These are phyloP conservation scores for Pseudogymnoascus sp. DNA, from an alignment of 2,329 filamentous ascomycete species.

Conservation along the genomic window DNA sequence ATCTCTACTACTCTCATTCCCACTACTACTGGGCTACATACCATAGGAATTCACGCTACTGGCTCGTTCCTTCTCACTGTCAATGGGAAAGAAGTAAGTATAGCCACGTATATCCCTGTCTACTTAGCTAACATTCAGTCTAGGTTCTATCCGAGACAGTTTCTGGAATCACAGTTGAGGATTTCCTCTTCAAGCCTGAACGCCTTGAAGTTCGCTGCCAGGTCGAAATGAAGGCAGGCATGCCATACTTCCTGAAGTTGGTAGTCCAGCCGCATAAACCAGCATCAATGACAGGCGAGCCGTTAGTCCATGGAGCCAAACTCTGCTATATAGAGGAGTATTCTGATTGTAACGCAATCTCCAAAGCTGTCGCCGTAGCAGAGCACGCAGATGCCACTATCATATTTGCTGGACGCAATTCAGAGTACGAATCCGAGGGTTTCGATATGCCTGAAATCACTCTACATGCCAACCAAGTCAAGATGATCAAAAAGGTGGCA, in stretches of 20 bases:
- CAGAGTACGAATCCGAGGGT: constrained; percentile 18
- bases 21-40: constrained; percentile 7
- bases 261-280: neutral
- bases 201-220: constrained; percentile 14
- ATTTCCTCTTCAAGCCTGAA: constrained; percentile 21
- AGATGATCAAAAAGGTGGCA: constrained; percentile 20
- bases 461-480: constrained; percentile 17
- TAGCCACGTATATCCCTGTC: neutral
- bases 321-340: constrained; percentile 17
- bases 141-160: neutral
- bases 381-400: constrained; percentile 15
- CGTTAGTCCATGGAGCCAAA: constrained; percentile 14
- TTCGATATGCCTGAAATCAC: constrained; percentile 10
- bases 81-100: neutral
- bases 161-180: constrained; percentile 17
- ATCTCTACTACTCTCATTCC: constrained; percentile 13
- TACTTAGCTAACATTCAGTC: neutral
- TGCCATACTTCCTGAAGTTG: neutral
- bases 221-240: neutral
- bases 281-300: constrained; percentile 12
- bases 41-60: constrained; percentile 13
- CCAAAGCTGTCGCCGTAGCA: constrained; percentile 18
- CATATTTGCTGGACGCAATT: constrained; percentile 18
- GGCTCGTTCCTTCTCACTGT: neutral
- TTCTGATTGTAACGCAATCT: constrained; percentile 13